A percentile compares a stretch with the other conserved stretches of the same genome.
These are phyloP conservation scores for Neurospora sp. DNA, from an alignment of 2,329 filamentous ascomycete genomes.

Conservation along the genomic window DNA sequence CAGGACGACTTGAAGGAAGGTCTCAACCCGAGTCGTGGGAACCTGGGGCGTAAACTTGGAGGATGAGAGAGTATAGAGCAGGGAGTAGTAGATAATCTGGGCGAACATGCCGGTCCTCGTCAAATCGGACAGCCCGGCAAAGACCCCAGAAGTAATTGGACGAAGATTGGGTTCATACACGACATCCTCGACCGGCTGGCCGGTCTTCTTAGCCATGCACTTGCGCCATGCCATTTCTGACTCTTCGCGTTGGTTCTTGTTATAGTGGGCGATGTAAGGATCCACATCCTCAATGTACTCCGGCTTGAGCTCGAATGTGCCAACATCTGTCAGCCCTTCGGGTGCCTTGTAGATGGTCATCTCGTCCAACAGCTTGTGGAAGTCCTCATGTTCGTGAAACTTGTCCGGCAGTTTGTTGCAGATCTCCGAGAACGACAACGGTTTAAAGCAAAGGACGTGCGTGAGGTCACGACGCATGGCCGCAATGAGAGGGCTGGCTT, in stretches of 20 bases:
- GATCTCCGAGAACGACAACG: slow-evolving; percentile 88
- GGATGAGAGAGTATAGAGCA: slow-evolving; percentile 70
- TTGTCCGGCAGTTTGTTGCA: slow-evolving; percentile 79
- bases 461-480: slow-evolving; percentile 82
- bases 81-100: slow-evolving; percentile 79
- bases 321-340: slow-evolving; percentile 84
- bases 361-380: slow-evolving; percentile 72
- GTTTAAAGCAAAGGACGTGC: slow-evolving; percentile 93
- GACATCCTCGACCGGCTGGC: slow-evolving; percentile 70
- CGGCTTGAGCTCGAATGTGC: slow-evolving; percentile 85
- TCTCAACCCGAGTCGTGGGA: slow-evolving; percentile 74
- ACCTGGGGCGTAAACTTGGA: slow-evolving; percentile 62
- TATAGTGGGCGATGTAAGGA: slow-evolving; percentile 93
- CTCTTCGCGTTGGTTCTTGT: slow-evolving; percentile 93
- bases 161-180: slow-evolving; percentile 84
- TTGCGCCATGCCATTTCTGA: slow-evolving; percentile 82
- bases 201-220: slow-evolving; percentile 78
- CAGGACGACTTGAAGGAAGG: slow-evolving; percentile 82
- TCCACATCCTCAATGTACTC: slow-evolving; percentile 83
- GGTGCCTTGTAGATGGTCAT: slow-evolving; percentile 86
- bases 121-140: slow-evolving; percentile 66
- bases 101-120: slow-evolving; percentile 79
- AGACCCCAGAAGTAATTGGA: slow-evolving; percentile 66
- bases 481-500: slow-evolving; percentile 47
- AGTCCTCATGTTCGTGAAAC: slow-evolving; percentile 80